phyloP scores from a whole-genome alignment of 2,329 filamentous ascomycete genomes.

The Epichloe uncinata region DNA sequence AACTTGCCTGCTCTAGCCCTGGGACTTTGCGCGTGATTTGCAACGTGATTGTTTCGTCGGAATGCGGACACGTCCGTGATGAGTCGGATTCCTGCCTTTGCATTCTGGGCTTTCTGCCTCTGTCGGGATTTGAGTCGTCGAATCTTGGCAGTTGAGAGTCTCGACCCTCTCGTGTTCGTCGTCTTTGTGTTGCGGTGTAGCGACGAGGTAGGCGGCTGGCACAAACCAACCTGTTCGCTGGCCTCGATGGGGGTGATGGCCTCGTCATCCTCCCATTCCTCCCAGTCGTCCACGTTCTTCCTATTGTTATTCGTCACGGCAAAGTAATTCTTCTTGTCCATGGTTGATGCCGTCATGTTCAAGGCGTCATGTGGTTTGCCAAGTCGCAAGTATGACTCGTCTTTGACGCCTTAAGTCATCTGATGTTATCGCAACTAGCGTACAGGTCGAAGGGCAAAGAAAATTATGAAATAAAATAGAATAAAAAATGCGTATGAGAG shows the following conservation, averaged over 20 bases:
- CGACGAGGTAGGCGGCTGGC: constrained; percentile 7
- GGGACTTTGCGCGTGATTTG: constrained; percentile 17
- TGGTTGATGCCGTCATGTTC: constrained; percentile 5
- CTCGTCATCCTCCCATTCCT: constrained; percentile 40
- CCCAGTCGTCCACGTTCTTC: constrained; percentile 31
- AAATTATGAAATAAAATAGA: background rate
- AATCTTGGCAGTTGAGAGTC: constrained; percentile 27
- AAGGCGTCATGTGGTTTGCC: background rate
- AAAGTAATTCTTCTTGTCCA: background rate
- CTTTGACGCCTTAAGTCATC: background rate
- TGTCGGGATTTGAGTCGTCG: constrained; percentile 42
- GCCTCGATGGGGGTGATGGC: constrained; percentile 26
- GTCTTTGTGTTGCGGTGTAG: constrained; percentile 8
- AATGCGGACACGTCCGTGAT: constrained; percentile 54
- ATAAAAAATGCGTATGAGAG: background rate
- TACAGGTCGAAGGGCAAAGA: background rate
- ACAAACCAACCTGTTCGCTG: constrained; percentile 19
- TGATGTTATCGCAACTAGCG: background rate
- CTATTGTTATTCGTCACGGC: background rate
- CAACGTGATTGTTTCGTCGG: constrained; percentile 28
- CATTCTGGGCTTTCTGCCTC: constrained; percentile 47
- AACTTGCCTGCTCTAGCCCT: constrained; percentile 30
- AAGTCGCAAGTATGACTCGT: background rate
- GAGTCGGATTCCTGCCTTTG: constrained; percentile 50
- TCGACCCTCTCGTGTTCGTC: constrained; percentile 14